Percentiles rank a stretch among this genome's conserved stretches.
phyloP scores from a whole-genome alignment of 202 grass and related monocot genomes.

The Setaria italica region DNA sequence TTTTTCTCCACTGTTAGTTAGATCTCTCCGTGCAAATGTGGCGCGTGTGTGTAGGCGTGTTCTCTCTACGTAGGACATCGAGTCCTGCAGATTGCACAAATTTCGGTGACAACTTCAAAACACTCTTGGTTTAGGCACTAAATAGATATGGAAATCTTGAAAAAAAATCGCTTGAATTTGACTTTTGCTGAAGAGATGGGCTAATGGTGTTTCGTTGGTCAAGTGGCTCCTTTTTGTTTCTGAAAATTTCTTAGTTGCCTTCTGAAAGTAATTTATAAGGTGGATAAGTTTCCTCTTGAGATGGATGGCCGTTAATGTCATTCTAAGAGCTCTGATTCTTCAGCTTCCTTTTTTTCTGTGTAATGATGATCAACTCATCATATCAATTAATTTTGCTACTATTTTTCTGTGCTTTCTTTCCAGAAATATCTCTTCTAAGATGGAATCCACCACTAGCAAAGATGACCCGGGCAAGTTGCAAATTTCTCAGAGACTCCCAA shows the following conservation, averaged over 20 bases:
- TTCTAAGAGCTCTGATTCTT: too few relatives aligned
- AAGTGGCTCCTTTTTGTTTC: too few relatives aligned
- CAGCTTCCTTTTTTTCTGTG: too few relatives aligned
- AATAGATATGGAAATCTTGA: not conserved
- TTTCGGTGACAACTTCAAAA: not conserved
- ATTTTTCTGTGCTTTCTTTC: not conserved
- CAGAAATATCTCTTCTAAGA: not conserved
- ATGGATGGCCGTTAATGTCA: too few relatives aligned
- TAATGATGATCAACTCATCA: not conserved
- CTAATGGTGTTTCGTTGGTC: too few relatives aligned
- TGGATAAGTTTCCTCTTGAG: too few relatives aligned
- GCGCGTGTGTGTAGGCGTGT: not conserved
- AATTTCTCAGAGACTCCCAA: conserved; percentile 6
- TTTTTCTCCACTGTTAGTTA: not conserved
- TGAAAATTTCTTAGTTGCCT: too few relatives aligned
- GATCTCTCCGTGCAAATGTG: not conserved
- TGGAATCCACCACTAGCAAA: not conserved
- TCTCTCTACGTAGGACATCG: not conserved
- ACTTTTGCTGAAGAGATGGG: not conserved
- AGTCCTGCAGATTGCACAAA: not conserved
- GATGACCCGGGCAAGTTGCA: not conserved
- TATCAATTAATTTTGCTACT: not conserved
- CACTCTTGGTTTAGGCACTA: not conserved
- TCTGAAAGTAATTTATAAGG: too few relatives aligned
- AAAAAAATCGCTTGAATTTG: not conserved